These are phyloP conservation scores for Gracilaria domingensis DNA, from an alignment of 23 red algal species.

Conservation along the genomic window DNA sequence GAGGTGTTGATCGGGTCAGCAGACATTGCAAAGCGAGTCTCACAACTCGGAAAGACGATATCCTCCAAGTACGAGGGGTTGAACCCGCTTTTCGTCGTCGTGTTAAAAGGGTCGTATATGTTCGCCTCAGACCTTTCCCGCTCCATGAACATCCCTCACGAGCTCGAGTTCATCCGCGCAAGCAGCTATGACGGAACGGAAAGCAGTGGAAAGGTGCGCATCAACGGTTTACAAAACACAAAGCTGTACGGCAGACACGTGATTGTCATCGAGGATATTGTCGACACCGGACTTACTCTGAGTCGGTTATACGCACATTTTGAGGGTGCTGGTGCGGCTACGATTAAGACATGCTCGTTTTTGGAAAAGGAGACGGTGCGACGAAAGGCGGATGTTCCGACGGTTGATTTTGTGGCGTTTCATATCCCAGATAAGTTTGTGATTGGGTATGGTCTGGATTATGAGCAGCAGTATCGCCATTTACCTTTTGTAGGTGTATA, in stretches of 20 bases:
- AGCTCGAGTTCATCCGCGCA: slow-evolving; percentile 86
- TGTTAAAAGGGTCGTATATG: slow-evolving; percentile 92
- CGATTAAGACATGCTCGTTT: slow-evolving; percentile 77
- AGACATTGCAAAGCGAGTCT: slow-evolving; percentile 57
- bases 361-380: slow-evolving; percentile 83
- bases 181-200: slow-evolving; percentile 83
- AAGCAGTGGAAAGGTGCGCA: slow-evolving; percentile 73
- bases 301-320: slow-evolving; percentile 62
- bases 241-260: slow-evolving; percentile 81
- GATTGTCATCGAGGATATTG: slow-evolving; percentile 98
- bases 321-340: slow-evolving; percentile 50
- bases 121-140: slow-evolving; percentile 92
- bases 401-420: slow-evolving; percentile 90
- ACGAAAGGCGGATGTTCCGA: slow-evolving; percentile 56
- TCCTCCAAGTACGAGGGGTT: slow-evolving; percentile 48
- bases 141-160: slow-evolving; percentile 54
- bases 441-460: slow-evolving; percentile 96
- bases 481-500: slow-evolving; percentile 95
- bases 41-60: slow-evolving; percentile 36
- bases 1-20: slow-evolving; percentile 60
- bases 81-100: slow-evolving; percentile 78
- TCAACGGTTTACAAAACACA: slow-evolving; percentile 75
- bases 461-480: slow-evolving; percentile 88
- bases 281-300: slow-evolving; percentile 94
- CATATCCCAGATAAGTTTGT: slow-evolving; percentile 92